Evolutionary conservation across 805 yeast species (phyloP), one percentile per base, ranked within the genome.

Genomic region (Dipodascus albidus): DNA sequence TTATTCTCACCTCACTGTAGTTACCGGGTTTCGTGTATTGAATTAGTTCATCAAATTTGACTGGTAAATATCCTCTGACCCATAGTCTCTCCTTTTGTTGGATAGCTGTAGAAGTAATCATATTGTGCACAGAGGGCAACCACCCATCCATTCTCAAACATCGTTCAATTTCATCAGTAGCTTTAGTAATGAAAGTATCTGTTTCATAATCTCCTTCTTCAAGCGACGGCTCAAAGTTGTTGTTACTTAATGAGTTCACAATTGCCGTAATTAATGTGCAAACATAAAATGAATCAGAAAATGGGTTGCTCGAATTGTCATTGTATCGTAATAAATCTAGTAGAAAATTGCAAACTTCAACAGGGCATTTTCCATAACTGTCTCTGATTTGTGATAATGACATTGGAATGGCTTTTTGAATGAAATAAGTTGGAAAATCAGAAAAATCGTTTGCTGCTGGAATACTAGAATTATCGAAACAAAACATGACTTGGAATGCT

Each of bases 371-470:
- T 1, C 87, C 89, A 33, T 76, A 73, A 24, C 80, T 77, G 62
- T 85, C 83, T 51, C 78, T 75, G 1, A 89, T 76, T 1, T 65
- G 60, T 2, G 89, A 74, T 33, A 93, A 67, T 1, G 87, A 80
- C 35, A 62, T 59, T 0, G 89, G 83, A 23, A 91, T 80, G 0
- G 82, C 80, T 58, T 78, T 83, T 64, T 83, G 87, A 3, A 93
- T 65, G 54, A 85, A 81, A 58, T 86, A 83, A 22, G 73, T 70
- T 3, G 85, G 76, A 58, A 86, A 80, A 62, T 87, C 82, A 1
- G 79, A 73, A 63, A 93, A 93, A 59, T 89, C 82, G 62, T 93
- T 93, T 23, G 91, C 84, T 22, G 79, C 67, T 0, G 99, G 97
- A 50, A 83, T 82, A 50, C 66, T 72, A 50, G 78, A 76, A 47